Evolutionary conservation across 1,139 yeast species (phyloP).

Genomic region (Protomyces lactucae-debilis): DNA sequence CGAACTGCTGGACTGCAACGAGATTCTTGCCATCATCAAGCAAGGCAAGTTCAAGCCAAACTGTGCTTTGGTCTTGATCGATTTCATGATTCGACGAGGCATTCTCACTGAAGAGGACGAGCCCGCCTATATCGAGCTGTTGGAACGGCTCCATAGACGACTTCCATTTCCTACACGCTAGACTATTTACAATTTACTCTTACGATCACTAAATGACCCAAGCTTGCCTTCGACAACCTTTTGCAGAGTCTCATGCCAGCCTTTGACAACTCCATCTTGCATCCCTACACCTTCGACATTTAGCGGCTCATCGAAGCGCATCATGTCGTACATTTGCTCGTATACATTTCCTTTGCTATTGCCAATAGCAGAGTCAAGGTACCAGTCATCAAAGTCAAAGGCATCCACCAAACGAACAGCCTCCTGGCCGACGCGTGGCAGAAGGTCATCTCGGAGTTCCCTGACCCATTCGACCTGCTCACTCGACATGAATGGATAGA

Average conservation of each 20-base stretch:
- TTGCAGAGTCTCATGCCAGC: conserved; percentile 23
- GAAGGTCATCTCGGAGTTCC: conserved; percentile 40
- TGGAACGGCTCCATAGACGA: conserved; percentile 57
- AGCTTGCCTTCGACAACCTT: conserved; percentile 17
- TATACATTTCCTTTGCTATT: conserved; percentile 80
- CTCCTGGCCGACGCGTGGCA: conserved; percentile 51
- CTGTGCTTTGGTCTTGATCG: conserved; percentile 73
- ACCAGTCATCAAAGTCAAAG: conserved; percentile 77
- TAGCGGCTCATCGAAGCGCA: conserved; percentile 30
- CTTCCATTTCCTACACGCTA: conserved; percentile 61
- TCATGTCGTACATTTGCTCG: conserved; percentile 57
- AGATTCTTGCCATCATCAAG: conserved; percentile 39
- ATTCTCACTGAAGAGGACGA: conserved; percentile 57
- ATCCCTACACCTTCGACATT: conserved; percentile 22
- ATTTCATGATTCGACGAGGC: conserved; percentile 82
- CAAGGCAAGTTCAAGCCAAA: conserved; percentile 77
- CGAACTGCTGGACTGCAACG: conserved; percentile 53
- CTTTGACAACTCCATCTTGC: conserved; percentile 22
- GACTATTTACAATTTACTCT: conserved; percentile 7
- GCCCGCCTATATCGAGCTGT: conserved; percentile 56
- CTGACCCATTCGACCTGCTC: conserved; percentile 40
- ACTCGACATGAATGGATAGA: conserved; percentile 57
- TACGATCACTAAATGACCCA: conserved; percentile 14
- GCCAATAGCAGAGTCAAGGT: conserved; percentile 82
- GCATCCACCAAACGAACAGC: conserved; percentile 84